These are phyloP conservation scores for Obba rivulosa DNA, from an alignment of 768 basidiomycete species.

Conservation along the genomic window DNA sequence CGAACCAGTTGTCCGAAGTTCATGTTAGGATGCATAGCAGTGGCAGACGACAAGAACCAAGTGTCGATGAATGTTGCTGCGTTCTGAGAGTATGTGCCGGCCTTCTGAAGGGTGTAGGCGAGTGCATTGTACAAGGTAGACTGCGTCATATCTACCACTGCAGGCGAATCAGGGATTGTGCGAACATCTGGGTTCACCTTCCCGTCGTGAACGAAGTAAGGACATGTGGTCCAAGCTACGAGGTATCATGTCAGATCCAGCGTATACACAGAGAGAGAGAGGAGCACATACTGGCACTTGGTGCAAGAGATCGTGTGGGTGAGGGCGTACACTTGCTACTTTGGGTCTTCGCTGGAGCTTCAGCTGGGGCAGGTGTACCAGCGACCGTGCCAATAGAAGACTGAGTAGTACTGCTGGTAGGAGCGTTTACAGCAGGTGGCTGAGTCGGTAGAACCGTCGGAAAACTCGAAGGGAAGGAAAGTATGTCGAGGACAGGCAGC, in stretches of 20 bases:
- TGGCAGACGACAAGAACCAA: conserved; percentile 41
- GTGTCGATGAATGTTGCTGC: conserved; percentile 34
- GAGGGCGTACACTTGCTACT: conserved; percentile 39
- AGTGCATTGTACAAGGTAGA: conserved; percentile 41
- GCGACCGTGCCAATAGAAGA: conserved; percentile 14
- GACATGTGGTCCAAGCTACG: conserved; percentile 38
- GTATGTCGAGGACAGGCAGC: neutral
- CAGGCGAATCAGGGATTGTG: conserved; percentile 30
- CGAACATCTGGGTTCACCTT: conserved; percentile 51
- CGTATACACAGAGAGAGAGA: neutral
- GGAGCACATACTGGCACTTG: conserved; percentile 43
- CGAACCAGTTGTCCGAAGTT: conserved; percentile 51
- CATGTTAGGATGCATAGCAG: conserved; percentile 49
- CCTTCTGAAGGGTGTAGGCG: conserved; percentile 31
- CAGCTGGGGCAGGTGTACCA: conserved; percentile 26
- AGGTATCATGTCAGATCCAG: neutral
- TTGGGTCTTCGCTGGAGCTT: conserved; percentile 21
- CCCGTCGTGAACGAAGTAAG: conserved; percentile 47
- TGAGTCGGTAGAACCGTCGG: neutral
- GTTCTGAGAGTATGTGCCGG: conserved; percentile 30
- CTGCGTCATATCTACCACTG: conserved; percentile 36
- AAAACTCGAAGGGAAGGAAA: neutral
- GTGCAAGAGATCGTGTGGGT: conserved; percentile 39
- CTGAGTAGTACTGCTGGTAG: conserved; percentile 1
- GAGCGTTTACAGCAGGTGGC: neutral